phyloP scores from a whole-genome alignment of 371 early-diverging fungal species.

The Saksenaea vasiformis region DNA sequence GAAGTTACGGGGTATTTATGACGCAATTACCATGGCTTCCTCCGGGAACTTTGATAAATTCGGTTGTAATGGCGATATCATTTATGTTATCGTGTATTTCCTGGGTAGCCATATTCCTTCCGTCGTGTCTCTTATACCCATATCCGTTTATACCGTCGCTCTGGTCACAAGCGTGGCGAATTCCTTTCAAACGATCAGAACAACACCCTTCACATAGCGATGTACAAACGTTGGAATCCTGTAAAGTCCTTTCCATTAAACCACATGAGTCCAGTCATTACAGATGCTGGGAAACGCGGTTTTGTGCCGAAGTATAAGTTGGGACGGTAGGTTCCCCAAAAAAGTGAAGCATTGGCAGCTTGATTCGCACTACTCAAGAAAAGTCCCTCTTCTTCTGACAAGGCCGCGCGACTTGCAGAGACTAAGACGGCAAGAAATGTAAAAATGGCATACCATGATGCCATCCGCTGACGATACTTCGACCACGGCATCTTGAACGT shows the following conservation, averaged over 20 bases:
- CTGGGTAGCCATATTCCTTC: conserved; percentile 80
- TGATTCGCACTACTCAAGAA: conserved; percentile 16
- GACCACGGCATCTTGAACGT: neutral
- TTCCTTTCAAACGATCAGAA: conserved; percentile 41
- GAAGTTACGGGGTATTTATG: no score
- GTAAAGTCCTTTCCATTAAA: conserved; percentile 68
- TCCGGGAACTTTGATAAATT: conserved; percentile 78
- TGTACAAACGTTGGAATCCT: conserved; percentile 50
- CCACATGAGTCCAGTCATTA: conserved; percentile 94
- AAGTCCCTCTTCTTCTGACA: conserved; percentile 9
- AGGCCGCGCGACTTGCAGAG: neutral
- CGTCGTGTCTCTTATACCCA: conserved; percentile 90
- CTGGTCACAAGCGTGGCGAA: conserved; percentile 90
- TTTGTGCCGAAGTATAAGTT: conserved; percentile 95
- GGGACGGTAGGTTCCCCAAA: conserved; percentile 95
- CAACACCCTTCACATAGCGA: neutral
- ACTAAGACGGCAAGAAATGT: neutral
- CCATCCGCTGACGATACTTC: neutral
- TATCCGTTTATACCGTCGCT: conserved; percentile 77
- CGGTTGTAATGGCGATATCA: conserved; percentile 75
- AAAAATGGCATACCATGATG: neutral
- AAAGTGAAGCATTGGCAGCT: conserved; percentile 41
- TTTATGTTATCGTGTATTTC: conserved; percentile 69
- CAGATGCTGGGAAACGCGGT: conserved; percentile 73
- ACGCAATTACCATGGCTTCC: conserved; percentile 51